Evolutionary conservation across 257 asterid genomes (phyloP), one percentile per base, ranked within the genome.

Genomic region (Oldenlandia corymbosa): DNA sequence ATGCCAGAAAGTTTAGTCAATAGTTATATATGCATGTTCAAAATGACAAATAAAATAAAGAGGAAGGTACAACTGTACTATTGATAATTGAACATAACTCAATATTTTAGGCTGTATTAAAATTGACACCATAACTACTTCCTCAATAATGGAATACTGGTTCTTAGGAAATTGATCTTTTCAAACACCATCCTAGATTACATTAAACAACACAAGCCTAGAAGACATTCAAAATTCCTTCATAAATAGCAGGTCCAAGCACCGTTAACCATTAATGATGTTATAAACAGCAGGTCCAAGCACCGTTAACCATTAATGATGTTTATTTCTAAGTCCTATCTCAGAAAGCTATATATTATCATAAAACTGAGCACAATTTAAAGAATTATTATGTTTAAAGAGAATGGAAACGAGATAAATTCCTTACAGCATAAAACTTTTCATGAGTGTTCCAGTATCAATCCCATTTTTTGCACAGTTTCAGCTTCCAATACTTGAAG

Each of bases 401-500:
- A 57, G 36, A 34, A 3, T 2, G 10, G 5, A 56, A 30, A 4
- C 4, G 20, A 24, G 10, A 56, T 18, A 56, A 8, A 57, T 23
- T 20, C 31, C 34, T 31, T 37, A 60, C 16, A 21, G 31, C 60
- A 58, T 36, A 51, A 58, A 60, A 37, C 57, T 49, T 58, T 39
- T 36, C 32, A 49, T 14, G 26, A 31, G 10, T 5, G 46, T 3
- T 20, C 7, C 30, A 18, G 47, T 14, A 12, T 12, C 42, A 30
- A 9, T 30, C 41, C 23, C 56, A 66, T 41, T 28, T 28, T 47
- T 18, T 43, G 71, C 28, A n/a, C 16, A 3, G 5, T 31, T 56
- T 41, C 64, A 54, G 56, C 46, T 54, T 53, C 56, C 46, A n/a
- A 20, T 21, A 30, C 11, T 55, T 66, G 20, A 63, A 55, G 39